Conservation (phyloP, 306 rosid species). For the Rosa persica region DNA sequence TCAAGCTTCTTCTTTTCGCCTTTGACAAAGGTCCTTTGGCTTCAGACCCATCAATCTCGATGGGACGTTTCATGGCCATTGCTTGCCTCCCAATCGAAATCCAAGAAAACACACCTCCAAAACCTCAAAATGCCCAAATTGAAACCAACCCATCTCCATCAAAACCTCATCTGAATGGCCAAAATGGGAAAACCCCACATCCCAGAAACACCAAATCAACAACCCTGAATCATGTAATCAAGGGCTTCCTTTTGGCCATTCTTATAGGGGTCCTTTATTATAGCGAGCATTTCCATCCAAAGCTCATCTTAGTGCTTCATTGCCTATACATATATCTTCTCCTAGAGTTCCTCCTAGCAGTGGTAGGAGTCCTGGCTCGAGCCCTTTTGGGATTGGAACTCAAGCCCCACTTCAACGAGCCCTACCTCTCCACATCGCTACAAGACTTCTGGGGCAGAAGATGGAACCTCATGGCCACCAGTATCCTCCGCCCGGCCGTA, state of each 20-base stretch:
- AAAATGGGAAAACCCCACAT: background rate
- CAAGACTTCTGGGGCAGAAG: constrained; percentile 72
- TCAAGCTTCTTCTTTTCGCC: constrained; percentile 37
- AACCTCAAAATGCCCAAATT: background rate
- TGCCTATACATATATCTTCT: constrained; percentile 47
- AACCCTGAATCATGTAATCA: constrained; percentile 29
- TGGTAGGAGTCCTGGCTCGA: constrained; percentile 37
- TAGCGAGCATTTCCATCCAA: constrained; percentile 42
- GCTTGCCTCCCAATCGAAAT: constrained; percentile 69
- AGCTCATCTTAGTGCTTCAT: constrained; percentile 29
- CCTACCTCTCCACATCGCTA: constrained; percentile 49
- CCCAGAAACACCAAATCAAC: constrained; percentile 19
- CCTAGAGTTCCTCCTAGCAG: constrained; percentile 45
- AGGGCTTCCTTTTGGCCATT: constrained; percentile 28
- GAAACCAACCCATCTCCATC: constrained; percentile 1
- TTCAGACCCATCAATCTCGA: constrained; percentile 42
- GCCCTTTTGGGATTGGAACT: constrained; percentile 43
- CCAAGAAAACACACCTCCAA: constrained; percentile 30
- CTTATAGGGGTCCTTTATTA: constrained; percentile 32
- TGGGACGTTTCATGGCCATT: constrained; percentile 44
- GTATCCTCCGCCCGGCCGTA: constrained; percentile 48
- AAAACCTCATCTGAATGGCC: constrained; percentile 1
- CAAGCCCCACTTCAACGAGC: constrained; percentile 64
- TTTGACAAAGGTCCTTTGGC: constrained; percentile 29
- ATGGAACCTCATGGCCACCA: constrained; percentile 62